Conservation (phyloP, 2,329 filamentous ascomycete genomes). For the Boeremia exigua region DNA sequence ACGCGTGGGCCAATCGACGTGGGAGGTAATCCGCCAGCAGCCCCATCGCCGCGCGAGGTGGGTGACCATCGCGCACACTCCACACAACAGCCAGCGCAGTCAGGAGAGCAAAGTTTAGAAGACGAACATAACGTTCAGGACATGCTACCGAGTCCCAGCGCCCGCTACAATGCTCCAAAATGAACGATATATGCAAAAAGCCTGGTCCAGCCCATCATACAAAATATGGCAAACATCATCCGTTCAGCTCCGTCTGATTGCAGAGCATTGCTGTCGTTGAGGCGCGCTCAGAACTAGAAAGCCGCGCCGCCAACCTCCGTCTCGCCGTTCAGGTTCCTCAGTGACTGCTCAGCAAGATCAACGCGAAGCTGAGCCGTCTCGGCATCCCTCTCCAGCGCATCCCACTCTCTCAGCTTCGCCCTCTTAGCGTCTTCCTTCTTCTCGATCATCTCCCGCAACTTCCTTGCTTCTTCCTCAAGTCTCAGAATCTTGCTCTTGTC, state of each 20-base stretch:
- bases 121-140: not conserved
- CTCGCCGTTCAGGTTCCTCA: constrained; percentile 51
- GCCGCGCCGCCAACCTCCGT: constrained; percentile 46
- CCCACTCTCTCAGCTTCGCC: constrained; percentile 54
- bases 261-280: not conserved
- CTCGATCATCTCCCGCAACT: constrained; percentile 53
- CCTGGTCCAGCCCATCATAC: constrained; percentile 6
- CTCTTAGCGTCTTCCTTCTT: constrained; percentile 55
- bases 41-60: constrained; percentile 18
- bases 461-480: constrained; percentile 56
- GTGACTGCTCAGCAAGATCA: constrained; percentile 55
- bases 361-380: constrained; percentile 53
- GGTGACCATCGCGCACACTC: constrained; percentile 22
- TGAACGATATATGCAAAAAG: constrained; percentile 18
- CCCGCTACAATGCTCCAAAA: constrained; percentile 21
- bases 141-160: constrained; percentile 11
- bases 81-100: not conserved
- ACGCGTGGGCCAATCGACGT: constrained; percentile 28
- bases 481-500: constrained; percentile 53
- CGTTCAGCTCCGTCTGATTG: not conserved
- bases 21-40: constrained; percentile 34
- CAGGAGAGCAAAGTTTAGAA: not conserved
- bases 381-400: constrained; percentile 51
- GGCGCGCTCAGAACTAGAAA: constrained; percentile 31
- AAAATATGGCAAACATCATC: constrained; percentile 1